Base-by-base conservation (phyloP, 2,329 filamentous ascomycete species). In the Fusarium sulawesiense region DNA sequence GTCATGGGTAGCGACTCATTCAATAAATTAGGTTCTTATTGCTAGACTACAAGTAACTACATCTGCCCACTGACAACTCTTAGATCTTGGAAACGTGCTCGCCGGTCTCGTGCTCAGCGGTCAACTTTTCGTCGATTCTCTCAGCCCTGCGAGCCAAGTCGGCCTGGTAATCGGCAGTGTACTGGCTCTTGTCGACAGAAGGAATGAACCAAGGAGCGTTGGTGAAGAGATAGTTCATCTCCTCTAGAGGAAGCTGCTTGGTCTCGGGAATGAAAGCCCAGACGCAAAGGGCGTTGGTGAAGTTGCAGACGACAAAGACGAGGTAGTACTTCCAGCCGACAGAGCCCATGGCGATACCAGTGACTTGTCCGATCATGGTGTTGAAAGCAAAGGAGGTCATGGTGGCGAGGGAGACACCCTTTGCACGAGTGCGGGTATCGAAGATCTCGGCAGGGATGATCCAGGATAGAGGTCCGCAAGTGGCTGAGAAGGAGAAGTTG, bases 341-440 rank as follows among this genome's bases (percentile, higher is more conserved):
- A n/a, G 77, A 79, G n/a, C 56, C 23, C 54, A 49, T 56, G 13
- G 54, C 81, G 53, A 85, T 80, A 21, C 78, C 79, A 20, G 64
- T 66, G 1, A 60, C 56, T 1, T 66, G 63, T 2, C 63, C 63
- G 1, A 93, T 92, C 86, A 93, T 88, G 30, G 91, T 92, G 80
- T 92, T 93, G 82, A 92, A 93, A 3, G 91, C 91, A 77, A 92
- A 93, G 13, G 85, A 89, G 1, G 82, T 84, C 91, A 93, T 93
- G 7, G 89, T 92, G 0, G 91, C 91, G 66, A 93, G 88, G 2
- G 89, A 90, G 3, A 94, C 91, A 72, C 91, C 92, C 81, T 93
- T 93, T 56, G 88, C 85, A 41, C 92, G 86, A 1, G 91, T 94
- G 66, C 89, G 87, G 4, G 90, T 94, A 78, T 94, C 92, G 80